phyloP scores from a whole-genome alignment of 208 protist genomes.

The Crithidia bombi region DNA sequence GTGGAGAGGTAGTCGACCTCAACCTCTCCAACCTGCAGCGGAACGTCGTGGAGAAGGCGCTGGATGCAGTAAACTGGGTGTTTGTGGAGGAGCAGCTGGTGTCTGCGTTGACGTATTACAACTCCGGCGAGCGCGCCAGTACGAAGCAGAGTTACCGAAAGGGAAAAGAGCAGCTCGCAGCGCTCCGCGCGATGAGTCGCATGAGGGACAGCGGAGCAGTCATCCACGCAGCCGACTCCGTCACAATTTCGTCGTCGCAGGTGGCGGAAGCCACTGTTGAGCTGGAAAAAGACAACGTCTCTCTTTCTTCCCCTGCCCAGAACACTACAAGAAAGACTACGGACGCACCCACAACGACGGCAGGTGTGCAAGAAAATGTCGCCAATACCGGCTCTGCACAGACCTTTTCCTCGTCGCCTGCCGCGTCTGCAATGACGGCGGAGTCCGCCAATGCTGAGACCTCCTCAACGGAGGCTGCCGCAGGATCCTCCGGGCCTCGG shows the following conservation, averaged over 20 bases:
- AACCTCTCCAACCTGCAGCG: slow-evolving; percentile 26
- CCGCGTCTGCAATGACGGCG: background rate
- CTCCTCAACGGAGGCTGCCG: background rate
- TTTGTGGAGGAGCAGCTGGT: slow-evolving; percentile 71
- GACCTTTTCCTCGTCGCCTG: background rate
- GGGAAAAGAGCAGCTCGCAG: slow-evolving; percentile 51
- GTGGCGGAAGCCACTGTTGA: background rate
- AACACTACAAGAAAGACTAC: background rate
- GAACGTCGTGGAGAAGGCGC: slow-evolving; percentile 31
- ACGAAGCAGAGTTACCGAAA: slow-evolving; percentile 34
- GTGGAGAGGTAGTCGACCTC: background rate
- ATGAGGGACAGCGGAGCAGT: slow-evolving; percentile 62
- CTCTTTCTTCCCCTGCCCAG: background rate
- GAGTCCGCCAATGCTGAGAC: background rate
- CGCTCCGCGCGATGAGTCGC: slow-evolving; percentile 45
- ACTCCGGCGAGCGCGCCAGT: slow-evolving; percentile 38
- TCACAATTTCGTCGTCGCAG: slow-evolving; percentile 31
- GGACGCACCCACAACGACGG: background rate
- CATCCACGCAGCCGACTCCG: slow-evolving; percentile 50
- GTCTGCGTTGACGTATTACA: slow-evolving; percentile 61
- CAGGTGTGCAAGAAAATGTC: background rate
- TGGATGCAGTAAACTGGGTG: slow-evolving; percentile 62
- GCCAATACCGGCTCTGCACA: background rate
- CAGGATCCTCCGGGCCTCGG: slow-evolving; percentile 34
- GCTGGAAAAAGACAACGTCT: background rate